These are phyloP conservation scores for Poronia punctata DNA, from an alignment of 495 filamentous ascomycete species.

Conservation along the genomic window DNA sequence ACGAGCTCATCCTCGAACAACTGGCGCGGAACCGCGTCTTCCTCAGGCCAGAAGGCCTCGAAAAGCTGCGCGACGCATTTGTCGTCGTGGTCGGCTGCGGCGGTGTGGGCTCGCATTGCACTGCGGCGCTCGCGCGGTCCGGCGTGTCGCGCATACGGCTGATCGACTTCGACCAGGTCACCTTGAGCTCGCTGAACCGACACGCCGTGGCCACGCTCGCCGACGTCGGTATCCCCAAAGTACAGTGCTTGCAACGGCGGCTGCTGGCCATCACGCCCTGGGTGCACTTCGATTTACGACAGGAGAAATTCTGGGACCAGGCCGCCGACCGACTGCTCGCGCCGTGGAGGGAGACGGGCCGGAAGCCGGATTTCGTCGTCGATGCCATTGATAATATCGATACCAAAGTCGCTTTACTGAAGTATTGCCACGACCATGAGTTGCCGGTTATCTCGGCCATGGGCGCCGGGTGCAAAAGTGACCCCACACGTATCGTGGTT, in stretches of 20 bases:
- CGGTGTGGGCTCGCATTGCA: slow-evolving; percentile 89
- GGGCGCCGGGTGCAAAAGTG: slow-evolving; percentile 96
- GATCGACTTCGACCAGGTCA: slow-evolving; percentile 97
- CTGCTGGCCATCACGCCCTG: slow-evolving; percentile 84
- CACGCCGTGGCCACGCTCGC: slow-evolving; percentile 90
- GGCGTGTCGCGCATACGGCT: slow-evolving; percentile 81
- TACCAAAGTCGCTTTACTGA: slow-evolving; percentile 85
- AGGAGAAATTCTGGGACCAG: slow-evolving; percentile 70
- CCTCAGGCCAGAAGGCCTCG: slow-evolving; percentile 72
- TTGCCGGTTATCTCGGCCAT: slow-evolving; percentile 87
- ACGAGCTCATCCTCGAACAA: slow-evolving; percentile 92
- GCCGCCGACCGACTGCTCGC: slow-evolving; percentile 59
- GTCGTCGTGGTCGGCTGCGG: slow-evolving; percentile 88
- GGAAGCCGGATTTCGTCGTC: slow-evolving; percentile 75
- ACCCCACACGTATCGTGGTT: slow-evolving; percentile 85
- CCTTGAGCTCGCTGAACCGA: slow-evolving; percentile 83
- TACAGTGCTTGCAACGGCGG: slow-evolving; percentile 68
- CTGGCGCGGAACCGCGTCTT: slow-evolving; percentile 92
- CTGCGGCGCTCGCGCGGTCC: slow-evolving; percentile 78
- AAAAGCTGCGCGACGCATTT: slow-evolving; percentile 70
- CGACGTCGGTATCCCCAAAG: slow-evolving; percentile 94
- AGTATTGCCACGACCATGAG: slow-evolving; percentile 71
- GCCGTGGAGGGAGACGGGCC: slow-evolving; percentile 54
- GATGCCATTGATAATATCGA: slow-evolving; percentile 99
- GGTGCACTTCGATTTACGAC: slow-evolving; percentile 80